phyloP scores from a whole-genome alignment of 2,329 filamentous ascomycete genomes.

The Drechslera avenae region DNA sequence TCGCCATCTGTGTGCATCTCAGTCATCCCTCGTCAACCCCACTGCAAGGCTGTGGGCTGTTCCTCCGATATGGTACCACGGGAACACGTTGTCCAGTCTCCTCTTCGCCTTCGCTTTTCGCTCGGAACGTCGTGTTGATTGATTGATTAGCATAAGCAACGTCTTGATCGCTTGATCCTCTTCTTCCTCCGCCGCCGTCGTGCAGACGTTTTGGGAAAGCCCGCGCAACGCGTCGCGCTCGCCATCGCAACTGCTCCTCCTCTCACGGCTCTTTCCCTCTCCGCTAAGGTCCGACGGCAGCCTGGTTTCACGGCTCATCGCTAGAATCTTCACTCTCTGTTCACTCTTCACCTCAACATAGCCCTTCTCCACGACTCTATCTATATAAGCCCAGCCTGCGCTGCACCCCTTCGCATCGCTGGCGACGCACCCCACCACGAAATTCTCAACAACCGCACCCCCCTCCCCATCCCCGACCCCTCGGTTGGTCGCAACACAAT shows the following conservation, averaged over 20 bases:
- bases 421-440: not conserved
- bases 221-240: conserved; percentile 16
- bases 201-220: not conserved
- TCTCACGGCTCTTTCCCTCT: conserved; percentile 5
- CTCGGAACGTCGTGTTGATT: not conserved
- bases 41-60: conserved; percentile 10
- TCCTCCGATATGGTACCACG: conserved; percentile 8
- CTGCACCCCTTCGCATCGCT: not conserved
- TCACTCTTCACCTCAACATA: conserved; percentile 3
- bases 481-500: not conserved
- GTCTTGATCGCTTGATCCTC: not conserved
- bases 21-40: conserved; percentile 5
- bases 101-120: not conserved
- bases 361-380: not conserved
- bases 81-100: conserved; percentile 1
- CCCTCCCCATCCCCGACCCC: too few relatives aligned
- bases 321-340: not conserved
- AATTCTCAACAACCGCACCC: not conserved
- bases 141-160: not conserved
- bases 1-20: conserved; percentile 2
- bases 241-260: conserved; percentile 6
- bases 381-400: conserved; percentile 5
- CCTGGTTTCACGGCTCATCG: conserved; percentile 11
- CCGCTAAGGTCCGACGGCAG: conserved; percentile 7
- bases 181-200: too few relatives aligned